These are phyloP conservation scores for Anthracocystis setariae DNA, from an alignment of 1,284 basidiomycete genomes.

Conservation along the genomic window DNA sequence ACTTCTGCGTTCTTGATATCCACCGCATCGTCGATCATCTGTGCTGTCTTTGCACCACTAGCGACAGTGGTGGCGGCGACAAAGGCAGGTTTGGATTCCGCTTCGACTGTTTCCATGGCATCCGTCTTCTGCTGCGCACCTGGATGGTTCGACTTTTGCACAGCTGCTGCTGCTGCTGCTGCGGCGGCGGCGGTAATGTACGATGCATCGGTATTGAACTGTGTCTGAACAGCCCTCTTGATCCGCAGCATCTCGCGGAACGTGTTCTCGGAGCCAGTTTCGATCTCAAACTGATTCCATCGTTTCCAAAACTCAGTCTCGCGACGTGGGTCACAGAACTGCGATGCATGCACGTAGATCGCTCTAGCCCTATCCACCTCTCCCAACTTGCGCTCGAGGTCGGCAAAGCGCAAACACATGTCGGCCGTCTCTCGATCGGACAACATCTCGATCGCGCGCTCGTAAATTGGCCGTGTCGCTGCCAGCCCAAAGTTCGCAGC, in stretches of 20 bases:
- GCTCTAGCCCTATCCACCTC: constrained; percentile 97
- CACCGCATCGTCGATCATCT: constrained; percentile 71
- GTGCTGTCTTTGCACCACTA: constrained; percentile 74
- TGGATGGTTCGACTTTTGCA: too few relatives aligned
- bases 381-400: constrained; percentile 94
- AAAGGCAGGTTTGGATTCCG: constrained; percentile 26
- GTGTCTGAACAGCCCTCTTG: constrained; percentile 96
- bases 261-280: constrained; percentile 96
- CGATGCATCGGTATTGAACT: constrained; percentile 92
- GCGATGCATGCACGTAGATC: constrained; percentile 95
- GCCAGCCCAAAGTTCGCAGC: constrained; percentile 96
- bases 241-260: constrained; percentile 98
- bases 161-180: constrained; percentile 25
- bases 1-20: constrained; percentile 52
- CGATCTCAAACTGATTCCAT: constrained; percentile 96
- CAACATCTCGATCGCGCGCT: constrained; percentile 90
- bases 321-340: constrained; percentile 94
- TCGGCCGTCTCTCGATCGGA: constrained; percentile 94
- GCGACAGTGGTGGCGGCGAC: constrained; percentile 69
- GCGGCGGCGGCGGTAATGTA: constrained; percentile 68
- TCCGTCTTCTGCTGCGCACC: constrained; percentile 69
- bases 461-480: constrained; percentile 95
- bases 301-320: constrained; percentile 91
- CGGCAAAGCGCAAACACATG: constrained; percentile 95
- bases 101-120: constrained; percentile 72